A percentile compares a stretch with the other conserved stretches of the same genome.
Evolutionary conservation across 768 basidiomycete genomes (phyloP).

Genomic region (Leccinum broughii): DNA sequence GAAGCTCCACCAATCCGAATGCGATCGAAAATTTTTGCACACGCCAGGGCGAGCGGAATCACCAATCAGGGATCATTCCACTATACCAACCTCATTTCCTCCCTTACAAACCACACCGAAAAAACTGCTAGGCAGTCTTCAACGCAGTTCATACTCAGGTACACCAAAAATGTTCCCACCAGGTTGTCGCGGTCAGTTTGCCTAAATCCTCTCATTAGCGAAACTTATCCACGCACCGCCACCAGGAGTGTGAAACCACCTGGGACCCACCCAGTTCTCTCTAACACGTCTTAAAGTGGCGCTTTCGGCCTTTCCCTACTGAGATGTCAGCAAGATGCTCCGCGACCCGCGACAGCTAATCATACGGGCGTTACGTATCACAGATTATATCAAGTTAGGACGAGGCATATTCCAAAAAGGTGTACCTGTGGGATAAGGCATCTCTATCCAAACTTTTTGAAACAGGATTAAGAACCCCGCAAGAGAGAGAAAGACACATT

Average conservation of each 20-base stretch:
- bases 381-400: conserved; percentile 57
- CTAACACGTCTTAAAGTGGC: conserved; percentile 58
- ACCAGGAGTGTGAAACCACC: conserved; percentile 64
- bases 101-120: background rate
- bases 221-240: conserved; percentile 44
- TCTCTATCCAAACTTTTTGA: conserved; percentile 68
- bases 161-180: conserved; percentile 64
- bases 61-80: conserved; percentile 59
- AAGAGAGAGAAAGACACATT: background rate
- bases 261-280: conserved; percentile 69
- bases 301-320: conserved; percentile 66
- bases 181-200: conserved; percentile 17
- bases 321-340: conserved; percentile 1
- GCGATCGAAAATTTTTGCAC: conserved; percentile 40
- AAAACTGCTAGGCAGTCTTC: conserved; percentile 56
- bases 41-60: conserved; percentile 45
- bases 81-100: conserved; percentile 33
- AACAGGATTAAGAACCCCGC: background rate
- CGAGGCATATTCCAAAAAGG: conserved; percentile 59
- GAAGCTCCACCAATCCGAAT: conserved; percentile 65
- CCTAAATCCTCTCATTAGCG: conserved; percentile 2
- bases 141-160: conserved; percentile 70
- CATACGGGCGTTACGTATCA: conserved; percentile 68
- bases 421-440: conserved; percentile 69
- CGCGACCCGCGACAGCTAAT: background rate